phyloP scores from a whole-genome alignment of 2,329 filamentous ascomycete genomes.

The Sarocladium brachiariae region DNA sequence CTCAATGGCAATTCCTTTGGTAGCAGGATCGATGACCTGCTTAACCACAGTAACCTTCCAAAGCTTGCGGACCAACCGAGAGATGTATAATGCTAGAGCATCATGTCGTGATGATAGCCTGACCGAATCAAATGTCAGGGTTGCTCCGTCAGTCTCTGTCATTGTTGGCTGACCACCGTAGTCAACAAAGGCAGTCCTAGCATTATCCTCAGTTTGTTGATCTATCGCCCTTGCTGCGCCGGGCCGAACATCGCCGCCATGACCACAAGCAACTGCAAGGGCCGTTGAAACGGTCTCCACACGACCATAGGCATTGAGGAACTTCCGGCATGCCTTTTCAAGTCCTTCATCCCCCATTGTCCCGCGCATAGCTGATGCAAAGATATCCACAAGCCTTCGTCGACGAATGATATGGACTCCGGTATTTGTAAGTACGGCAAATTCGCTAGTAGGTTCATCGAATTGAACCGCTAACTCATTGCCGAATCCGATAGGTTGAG shows the following conservation, averaged over 20 bases:
- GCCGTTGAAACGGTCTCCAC: constrained; percentile 86
- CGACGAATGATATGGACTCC: constrained; percentile 83
- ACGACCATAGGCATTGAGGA: constrained; percentile 80
- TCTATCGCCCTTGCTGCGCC: constrained; percentile 74
- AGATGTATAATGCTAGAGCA: constrained; percentile 80
- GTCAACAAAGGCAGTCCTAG: constrained; percentile 83
- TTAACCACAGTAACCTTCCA: constrained; percentile 77
- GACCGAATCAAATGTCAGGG: constrained; percentile 72
- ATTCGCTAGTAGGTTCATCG: constrained; percentile 71
- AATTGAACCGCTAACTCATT: constrained; percentile 97
- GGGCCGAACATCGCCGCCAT: constrained; percentile 68
- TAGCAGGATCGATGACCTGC: constrained; percentile 42
- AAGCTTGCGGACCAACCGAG: constrained; percentile 77
- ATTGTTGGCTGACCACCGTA: constrained; percentile 83
- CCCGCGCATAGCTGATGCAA: constrained; percentile 72
- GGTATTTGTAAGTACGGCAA: constrained; percentile 85
- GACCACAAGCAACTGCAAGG: constrained; percentile 88
- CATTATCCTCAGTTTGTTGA: constrained; percentile 77
- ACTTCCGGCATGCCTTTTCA: constrained; percentile 74
- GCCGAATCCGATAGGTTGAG: constrained; percentile 71
- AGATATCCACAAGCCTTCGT: constrained; percentile 82
- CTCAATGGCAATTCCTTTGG: constrained; percentile 50
- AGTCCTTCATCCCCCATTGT: constrained; percentile 71
- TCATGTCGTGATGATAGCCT: constrained; percentile 83
- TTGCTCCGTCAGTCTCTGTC: constrained; percentile 67